Percentiles rank a stretch among this genome's conserved stretches.
Evolutionary conservation across 495 filamentous ascomycete genomes (phyloP).

Genomic region (Letharia lupina): DNA sequence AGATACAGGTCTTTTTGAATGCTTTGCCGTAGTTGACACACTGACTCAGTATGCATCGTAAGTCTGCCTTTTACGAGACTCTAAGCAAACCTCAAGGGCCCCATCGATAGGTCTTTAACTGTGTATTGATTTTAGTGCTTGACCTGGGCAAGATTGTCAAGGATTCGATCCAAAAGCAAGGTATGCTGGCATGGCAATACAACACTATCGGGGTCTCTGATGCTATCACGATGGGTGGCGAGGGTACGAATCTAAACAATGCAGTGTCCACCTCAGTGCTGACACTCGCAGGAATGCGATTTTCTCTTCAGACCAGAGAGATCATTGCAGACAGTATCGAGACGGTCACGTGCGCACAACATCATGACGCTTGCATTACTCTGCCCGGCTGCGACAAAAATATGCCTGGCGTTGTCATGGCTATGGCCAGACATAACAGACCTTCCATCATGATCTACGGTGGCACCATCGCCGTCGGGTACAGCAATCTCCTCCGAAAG

Average conservation of each 20-base stretch:
- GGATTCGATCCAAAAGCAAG: conserved; percentile 66
- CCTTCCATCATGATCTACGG: conserved; percentile 83
- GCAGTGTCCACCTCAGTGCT: not conserved
- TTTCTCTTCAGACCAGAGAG: conserved; percentile 89
- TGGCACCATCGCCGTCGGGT: conserved; percentile 80
- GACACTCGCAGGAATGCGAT: conserved; percentile 70
- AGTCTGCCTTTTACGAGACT: conserved; percentile 12
- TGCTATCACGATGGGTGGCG: conserved; percentile 92
- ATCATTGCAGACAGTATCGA: conserved; percentile 95
- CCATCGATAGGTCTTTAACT: not conserved
- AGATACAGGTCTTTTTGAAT: not conserved
- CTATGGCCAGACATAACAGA: conserved; percentile 82
- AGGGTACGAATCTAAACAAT: conserved; percentile 47
- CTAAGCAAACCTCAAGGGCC: not conserved
- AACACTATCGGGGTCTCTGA: conserved; percentile 93
- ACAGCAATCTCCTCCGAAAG: conserved; percentile 66
- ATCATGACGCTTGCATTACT: conserved; percentile 88
- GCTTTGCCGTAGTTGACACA: conserved; percentile 16
- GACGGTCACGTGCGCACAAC: conserved; percentile 78
- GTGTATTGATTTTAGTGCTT: conserved; percentile 46
- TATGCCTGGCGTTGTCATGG: conserved; percentile 87
- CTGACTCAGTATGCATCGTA: conserved; percentile 32
- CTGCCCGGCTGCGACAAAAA: conserved; percentile 99
- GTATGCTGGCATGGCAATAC: conserved; percentile 88
- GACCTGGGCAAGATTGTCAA: conserved; percentile 89